Base-by-base conservation (phyloP, 306 rosid genomes). In the Luffa acutangula region DNA sequence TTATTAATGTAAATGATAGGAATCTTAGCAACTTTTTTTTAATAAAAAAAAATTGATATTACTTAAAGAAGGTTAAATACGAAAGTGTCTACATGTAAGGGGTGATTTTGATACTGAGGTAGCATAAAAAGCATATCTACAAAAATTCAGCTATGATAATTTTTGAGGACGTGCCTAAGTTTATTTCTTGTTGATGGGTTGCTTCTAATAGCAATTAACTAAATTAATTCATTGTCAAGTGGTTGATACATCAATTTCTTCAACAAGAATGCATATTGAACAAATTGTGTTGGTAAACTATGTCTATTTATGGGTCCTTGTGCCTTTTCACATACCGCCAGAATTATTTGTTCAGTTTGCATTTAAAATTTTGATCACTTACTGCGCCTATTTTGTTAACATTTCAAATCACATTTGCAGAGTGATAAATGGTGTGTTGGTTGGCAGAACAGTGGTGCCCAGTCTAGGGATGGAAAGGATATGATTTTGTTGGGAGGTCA, bases 401-500 rank as follows among this genome's bases (percentile, higher is more conserved):
- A 70, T 76, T 41, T 54, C 4, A 11, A 21, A 57, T 76, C 13
- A 41, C 36, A 67, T 69, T 42, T 54, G 78, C 82, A 80, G 82
- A 18, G 60, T 9, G 37, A 53, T 54, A 57, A 54, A n/a, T 80
- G 77, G 77, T 80, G 82, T 7, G 67, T 80, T 1, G 82, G 82
- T 69, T 80, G 82, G 82, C 82, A 80, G 67, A 80, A 69, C 70
- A 69, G 78, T 54, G 82, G 82, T 20, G 56, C 78, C 15, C 82
- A 80, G 33, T 39, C 82, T 53, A 69, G 53, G 58, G 82, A 80
- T 80, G 82, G 82, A 43, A 69, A 9, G 33, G 77, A 54, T 75
- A 70, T 54, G 77, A 80, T 58, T 52, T 69, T 80, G 75, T 80
- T 80, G 82, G 82, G 82, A 69, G 82, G 82, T 80, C 14, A 75